These are phyloP conservation scores for Acacia melanoxylon DNA, from an alignment of 306 rosid genomes.

Conservation along the genomic window DNA sequence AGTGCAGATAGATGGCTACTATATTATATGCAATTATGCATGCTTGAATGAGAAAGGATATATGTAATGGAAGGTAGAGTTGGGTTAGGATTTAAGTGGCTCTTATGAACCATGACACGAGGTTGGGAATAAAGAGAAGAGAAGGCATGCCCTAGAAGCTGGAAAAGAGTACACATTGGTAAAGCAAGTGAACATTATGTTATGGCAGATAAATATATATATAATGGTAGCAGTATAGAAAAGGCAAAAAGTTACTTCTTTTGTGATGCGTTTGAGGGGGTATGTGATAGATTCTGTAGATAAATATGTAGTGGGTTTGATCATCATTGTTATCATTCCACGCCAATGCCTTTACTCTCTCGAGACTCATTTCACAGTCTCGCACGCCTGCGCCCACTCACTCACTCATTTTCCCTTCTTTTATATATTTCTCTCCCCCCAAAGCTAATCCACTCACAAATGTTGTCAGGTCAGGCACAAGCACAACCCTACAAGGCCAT, in stretches of 20 bases:
- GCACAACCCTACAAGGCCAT: conserved; percentile 29
- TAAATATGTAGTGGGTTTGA: conserved; percentile 62
- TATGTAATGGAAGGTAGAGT: neutral
- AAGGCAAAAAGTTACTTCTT: conserved; percentile 32
- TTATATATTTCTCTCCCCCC: conserved; percentile 23
- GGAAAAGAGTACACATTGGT: conserved; percentile 58
- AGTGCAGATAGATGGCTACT: neutral
- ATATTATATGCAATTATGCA: neutral
- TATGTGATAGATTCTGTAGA: neutral
- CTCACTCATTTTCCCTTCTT: conserved; percentile 14
- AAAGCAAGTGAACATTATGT: conserved; percentile 32
- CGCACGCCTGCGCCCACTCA: conserved; percentile 93
- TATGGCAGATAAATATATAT: neutral
- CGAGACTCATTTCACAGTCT: conserved; percentile 55
- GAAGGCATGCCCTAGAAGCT: conserved; percentile 73
- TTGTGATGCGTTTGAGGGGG: conserved; percentile 11
- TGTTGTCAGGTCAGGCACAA: conserved; percentile 55
- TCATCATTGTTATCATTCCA: conserved; percentile 53
- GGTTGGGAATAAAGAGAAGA: conserved; percentile 10
- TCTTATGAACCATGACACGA: conserved; percentile 34
- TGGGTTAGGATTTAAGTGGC: neutral
- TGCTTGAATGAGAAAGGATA: neutral
- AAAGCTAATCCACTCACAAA: conserved; percentile 70
- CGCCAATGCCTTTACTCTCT: conserved; percentile 77
- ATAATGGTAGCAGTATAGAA: conserved; percentile 28